These are phyloP conservation scores for Schrenkiella parvula DNA, from an alignment of 345 rosid genomes.

Conservation along the genomic window DNA sequence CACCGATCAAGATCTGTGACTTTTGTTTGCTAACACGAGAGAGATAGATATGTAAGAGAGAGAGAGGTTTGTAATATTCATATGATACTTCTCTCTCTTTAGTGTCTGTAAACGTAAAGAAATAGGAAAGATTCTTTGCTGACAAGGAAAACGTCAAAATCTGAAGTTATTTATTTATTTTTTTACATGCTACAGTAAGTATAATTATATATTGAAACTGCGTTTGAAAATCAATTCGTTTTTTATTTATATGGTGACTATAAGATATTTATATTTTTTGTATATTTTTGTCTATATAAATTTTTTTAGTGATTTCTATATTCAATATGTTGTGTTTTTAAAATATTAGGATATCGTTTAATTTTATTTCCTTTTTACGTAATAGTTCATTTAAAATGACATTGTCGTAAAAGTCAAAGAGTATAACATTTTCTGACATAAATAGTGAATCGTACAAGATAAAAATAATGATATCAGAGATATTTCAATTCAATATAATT, in stretches of 20 bases:
- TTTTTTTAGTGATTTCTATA: neutral
- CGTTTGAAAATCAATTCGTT: neutral
- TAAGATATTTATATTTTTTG: neutral
- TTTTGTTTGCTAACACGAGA: neutral
- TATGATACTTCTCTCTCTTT: conserved; percentile 4
- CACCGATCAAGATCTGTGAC: conserved; percentile 20
- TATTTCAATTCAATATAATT: neutral
- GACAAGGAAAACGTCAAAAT: conserved; percentile 24
- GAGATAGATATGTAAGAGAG: neutral
- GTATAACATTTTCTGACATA: conserved; percentile 21
- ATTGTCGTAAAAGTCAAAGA: conserved; percentile 18
- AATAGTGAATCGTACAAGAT: conserved; percentile 24
- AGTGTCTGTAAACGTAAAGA: conserved; percentile 14
- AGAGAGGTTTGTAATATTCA: neutral
- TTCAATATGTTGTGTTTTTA: neutral
- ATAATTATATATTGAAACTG: neutral
- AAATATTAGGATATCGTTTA: neutral
- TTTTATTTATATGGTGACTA: neutral
- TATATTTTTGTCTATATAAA: neutral
- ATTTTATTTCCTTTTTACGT: neutral
- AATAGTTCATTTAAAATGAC: neutral
- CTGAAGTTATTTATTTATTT: neutral
- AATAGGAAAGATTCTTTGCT: conserved; percentile 33
- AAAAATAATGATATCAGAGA: neutral
- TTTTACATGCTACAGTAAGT: neutral